Evolutionary conservation across 495 filamentous ascomycete genomes (phyloP), one percentile per base, ranked within the genome.

Genomic region (Daldinia loculata): DNA sequence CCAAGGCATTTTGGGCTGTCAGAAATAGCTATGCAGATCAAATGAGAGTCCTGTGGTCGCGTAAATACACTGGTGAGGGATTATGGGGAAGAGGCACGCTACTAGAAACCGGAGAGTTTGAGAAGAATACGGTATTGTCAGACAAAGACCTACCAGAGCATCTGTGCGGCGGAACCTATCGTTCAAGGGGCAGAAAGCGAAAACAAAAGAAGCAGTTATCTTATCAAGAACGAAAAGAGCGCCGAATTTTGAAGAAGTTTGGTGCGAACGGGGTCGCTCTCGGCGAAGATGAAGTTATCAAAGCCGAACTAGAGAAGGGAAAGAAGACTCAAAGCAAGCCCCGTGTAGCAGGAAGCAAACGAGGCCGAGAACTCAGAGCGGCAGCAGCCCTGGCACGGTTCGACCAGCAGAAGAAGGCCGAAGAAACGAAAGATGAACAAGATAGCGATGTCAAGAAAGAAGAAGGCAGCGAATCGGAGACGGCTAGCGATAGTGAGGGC

Each of bases 341-440:
- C 0, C 84, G 88, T 63, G 90, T 94, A 14, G 92, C 92, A 7
- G 81, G 81, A 14, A 93, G 90, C 71, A 84, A 83, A 32, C 79
- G 92, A 58, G 92, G 92, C 1, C 80, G 92, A 63, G 92, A 95
- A 56, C 77, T 95, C 15, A 82, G 92, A 67, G 92, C 91, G 27
- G 91, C 89, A 14, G 92, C 92, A 43, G 92, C 92, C 5, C 69
- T 94, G 66, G 90, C 89, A 19, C 85, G 92, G 67, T 92, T 94
- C 59, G 90, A 91, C 32, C 76, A 83, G 52, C 78, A 80, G 61
- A 84, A 84, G 77, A 84, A 86, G 64, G 74, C 80, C 67, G 79
- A 82, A 63, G 72, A 80, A 41, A 67, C 63, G 6, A 77, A 74
- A 64, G 72, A 76, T 22, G 63, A 72, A 19, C 36, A 69, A 30